Percentiles rank a stretch among this genome's conserved stretches.
Conservation (phyloP, 2,329 filamentous ascomycete species). For the Pseudogymnoascus sp. region DNA sequence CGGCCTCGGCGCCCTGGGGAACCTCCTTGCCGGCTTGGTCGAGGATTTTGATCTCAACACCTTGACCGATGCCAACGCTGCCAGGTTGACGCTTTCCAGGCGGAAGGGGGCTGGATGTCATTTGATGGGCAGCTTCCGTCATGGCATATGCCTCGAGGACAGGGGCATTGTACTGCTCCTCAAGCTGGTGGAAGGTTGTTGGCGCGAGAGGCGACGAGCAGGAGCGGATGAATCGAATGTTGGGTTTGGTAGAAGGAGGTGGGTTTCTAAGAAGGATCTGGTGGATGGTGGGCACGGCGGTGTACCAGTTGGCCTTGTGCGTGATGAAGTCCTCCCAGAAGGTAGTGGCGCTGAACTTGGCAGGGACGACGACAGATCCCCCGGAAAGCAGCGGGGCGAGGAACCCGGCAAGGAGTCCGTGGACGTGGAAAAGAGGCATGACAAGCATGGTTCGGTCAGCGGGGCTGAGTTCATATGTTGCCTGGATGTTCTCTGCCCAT, state of each 20-base stretch:
- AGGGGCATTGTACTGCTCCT: constrained; percentile 66
- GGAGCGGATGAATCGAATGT: constrained; percentile 79
- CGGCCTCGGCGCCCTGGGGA: constrained; percentile 60
- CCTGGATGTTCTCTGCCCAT: constrained; percentile 59
- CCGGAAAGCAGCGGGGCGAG: constrained; percentile 68
- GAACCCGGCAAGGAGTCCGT: constrained; percentile 77
- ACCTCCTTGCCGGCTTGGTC: constrained; percentile 61
- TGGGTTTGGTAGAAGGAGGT: constrained; percentile 56
- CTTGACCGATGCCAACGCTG: constrained; percentile 74
- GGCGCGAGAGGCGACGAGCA: constrained; percentile 79
- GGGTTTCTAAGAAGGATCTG: constrained; percentile 75
- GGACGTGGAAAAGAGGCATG: constrained; percentile 87
- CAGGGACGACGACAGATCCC: constrained; percentile 70
- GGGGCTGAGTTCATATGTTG: constrained; percentile 64
- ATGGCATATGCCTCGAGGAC: constrained; percentile 88
- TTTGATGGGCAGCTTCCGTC: constrained; percentile 83
- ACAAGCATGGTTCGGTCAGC: constrained; percentile 75
- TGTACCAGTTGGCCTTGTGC: constrained; percentile 82
- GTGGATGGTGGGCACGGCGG: constrained; percentile 86
- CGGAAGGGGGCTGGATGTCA: constrained; percentile 69
- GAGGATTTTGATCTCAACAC: constrained; percentile 73
- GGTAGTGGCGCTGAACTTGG: constrained; percentile 70
- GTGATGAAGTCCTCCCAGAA: constrained; percentile 74
- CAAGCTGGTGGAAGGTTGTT: constrained; percentile 71
- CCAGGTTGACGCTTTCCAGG: constrained; percentile 68